Conservation (phyloP, 495 filamentous ascomycete species). For the Xylaria venustula region DNA sequence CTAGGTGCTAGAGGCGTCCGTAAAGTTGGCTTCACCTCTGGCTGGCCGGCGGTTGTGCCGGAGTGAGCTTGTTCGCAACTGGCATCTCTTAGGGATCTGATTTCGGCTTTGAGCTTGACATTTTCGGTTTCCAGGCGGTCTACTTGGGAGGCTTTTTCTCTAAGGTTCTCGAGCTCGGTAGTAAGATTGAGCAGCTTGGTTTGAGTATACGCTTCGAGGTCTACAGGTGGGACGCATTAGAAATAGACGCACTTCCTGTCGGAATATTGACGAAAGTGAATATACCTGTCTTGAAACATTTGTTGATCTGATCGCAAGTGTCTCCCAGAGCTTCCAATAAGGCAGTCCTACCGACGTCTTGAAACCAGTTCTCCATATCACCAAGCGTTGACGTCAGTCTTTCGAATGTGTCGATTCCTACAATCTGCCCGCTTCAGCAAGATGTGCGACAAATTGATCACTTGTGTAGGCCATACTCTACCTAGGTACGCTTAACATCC, state of each 20-base stretch:
- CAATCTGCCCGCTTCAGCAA: not conserved
- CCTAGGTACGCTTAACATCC: no score
- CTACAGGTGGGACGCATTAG: not conserved
- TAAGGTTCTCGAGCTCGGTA: constrained; percentile 32
- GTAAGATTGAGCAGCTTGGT: constrained; percentile 17
- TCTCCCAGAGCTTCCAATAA: constrained; percentile 40
- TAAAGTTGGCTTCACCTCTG: not conserved
- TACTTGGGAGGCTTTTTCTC: constrained; percentile 21
- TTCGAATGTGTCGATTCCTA: not conserved
- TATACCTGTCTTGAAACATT: constrained; percentile 34
- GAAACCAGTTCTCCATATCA: constrained; percentile 41
- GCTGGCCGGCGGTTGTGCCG: not conserved
- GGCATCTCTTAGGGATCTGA: constrained; percentile 20
- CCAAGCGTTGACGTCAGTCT: not conserved
- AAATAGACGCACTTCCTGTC: not conserved
- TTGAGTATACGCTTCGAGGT: constrained; percentile 13
- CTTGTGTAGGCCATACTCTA: no score
- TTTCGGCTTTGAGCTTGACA: constrained; percentile 28
- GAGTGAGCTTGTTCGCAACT: not conserved
- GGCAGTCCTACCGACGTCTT: constrained; percentile 32
- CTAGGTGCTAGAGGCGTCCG: constrained; percentile 24
- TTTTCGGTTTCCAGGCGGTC: constrained; percentile 37
- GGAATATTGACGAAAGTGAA: not conserved
- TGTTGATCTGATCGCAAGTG: constrained; percentile 38
- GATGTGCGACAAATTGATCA: not conserved